Base-by-base conservation (phyloP, 2,329 filamentous ascomycete species). In the Colletotrichum higginsianum region DNA sequence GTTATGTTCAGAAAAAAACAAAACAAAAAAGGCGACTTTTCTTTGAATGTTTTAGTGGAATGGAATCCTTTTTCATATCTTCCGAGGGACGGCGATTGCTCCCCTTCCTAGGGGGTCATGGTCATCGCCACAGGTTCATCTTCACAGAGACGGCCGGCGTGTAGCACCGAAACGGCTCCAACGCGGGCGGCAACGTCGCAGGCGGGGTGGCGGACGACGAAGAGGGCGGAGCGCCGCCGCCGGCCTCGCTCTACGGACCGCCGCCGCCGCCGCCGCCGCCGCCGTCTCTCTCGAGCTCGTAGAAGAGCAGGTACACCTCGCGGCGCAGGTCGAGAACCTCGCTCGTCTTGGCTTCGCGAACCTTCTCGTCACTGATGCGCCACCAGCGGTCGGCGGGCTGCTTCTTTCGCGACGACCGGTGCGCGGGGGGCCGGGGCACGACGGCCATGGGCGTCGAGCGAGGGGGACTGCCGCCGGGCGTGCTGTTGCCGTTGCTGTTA, bases 341-440 rank as follows among this genome's bases (percentile, higher is more conserved):
- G 66, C 88, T 90, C 7, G 95, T 98, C 85, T 95, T 98, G 75
- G 94, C 93, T 82, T 98, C 96, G 79, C 96, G 96, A 77, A 98
- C 90, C 82, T 97, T 98, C 75, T 99, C 96, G 80, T 99, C 96
- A 75, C 95, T 98, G 75, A 99, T 97, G 46, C 96, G 91, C 96
- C 96, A 99, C 96, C 96, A 99, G 50, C 93, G 91, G 78, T 97
- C 92, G 55, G 87, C 88, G 15, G 85, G 82, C 26, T 76, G 61
- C 78, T 89, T 91, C 75, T 89, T 91, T 74, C 85, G 89, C 46
- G 86, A 80, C 46, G 86, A 80, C 65, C 84, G 86, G 13, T 73
- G 55, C 30, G 66, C 44, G 18, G 67, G 65, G 74, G 73, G 68
- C 6, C 61, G 60, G 16, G 63, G 52, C 52, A 75, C 66, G 30